These are phyloP conservation scores for Zizania palustris DNA, from an alignment of 202 grass and related monocot genomes.

Conservation along the genomic window DNA sequence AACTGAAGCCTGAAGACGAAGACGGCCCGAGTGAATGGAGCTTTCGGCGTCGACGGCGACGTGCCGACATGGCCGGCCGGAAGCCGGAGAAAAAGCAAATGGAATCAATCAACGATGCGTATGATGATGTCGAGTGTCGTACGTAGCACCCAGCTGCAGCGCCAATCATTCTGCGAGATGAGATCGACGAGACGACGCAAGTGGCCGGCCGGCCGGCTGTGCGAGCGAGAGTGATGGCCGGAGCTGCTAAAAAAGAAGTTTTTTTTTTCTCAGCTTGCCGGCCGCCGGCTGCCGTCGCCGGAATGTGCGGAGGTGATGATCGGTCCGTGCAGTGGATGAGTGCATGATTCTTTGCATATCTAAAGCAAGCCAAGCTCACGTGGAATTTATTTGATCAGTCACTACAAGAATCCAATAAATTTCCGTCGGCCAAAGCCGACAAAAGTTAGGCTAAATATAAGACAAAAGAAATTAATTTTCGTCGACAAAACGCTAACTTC, in stretches of 20 bases:
- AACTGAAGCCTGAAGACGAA: no score
- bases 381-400: background rate
- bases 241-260: background rate
- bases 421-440: no score
- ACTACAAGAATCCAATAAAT: no score
- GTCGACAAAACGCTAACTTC: no score
- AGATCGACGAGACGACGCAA: background rate
- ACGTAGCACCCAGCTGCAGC: no score
- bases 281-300: background rate
- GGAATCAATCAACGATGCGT: background rate
- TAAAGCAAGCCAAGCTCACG: background rate
- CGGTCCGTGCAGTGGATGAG: no score
- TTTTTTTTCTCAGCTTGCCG: background rate
- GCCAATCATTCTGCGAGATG: background rate
- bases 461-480: no score
- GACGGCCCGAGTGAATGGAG: background rate
- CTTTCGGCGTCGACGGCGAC: background rate
- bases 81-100: background rate
- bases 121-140: background rate
- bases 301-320: background rate
- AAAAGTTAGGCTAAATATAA: no score
- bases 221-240: no score
- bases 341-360: no score
- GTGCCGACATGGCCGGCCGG: no score
- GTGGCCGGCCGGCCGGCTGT: no score